Percentiles rank a stretch among this genome's conserved stretches.
phyloP scores from a whole-genome alignment of 257 asterid genomes.

The Coffea eugenioides region DNA sequence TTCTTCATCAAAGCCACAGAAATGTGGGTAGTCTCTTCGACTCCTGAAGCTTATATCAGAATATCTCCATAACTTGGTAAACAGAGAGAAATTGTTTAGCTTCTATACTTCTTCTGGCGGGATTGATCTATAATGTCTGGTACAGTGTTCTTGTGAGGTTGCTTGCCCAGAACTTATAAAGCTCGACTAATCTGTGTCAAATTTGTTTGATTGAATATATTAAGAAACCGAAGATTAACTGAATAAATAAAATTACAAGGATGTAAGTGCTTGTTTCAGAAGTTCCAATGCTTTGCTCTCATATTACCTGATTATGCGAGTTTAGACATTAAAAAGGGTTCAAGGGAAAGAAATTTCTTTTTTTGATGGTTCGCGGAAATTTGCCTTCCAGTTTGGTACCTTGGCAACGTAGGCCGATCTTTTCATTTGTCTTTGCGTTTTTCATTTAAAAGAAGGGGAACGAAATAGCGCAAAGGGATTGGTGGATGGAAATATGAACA shows the following conservation, averaged over 20 bases:
- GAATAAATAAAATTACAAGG: constrained; percentile 17
- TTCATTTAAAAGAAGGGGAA: too few species aligned
- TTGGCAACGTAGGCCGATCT: neutral
- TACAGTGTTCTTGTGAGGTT: constrained; percentile 18
- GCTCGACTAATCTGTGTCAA: constrained; percentile 16
- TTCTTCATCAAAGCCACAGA: constrained; percentile 3
- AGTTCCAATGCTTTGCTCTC: neutral
- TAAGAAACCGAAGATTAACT: constrained; percentile 12
- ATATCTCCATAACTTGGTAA: neutral
- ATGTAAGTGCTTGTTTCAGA: neutral
- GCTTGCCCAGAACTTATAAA: constrained; percentile 19
- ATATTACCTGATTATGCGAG: neutral
- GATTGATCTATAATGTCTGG: constrained; percentile 4
- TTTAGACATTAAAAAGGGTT: neutral
- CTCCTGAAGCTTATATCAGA: constrained; percentile 6
- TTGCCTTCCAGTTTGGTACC: neutral
- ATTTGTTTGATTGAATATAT: constrained; percentile 19
- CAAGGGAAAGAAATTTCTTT: neutral
- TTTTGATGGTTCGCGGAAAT: neutral
- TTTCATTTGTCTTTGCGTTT: too few species aligned
- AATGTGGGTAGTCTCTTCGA: neutral
- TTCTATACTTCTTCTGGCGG: neutral
- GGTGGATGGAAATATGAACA: too few species aligned
- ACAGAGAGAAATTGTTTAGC: constrained; percentile 11
- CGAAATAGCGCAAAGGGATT: too few species aligned